Conservation (phyloP, 2,329 filamentous ascomycete genomes). For the Xylaria sp. region DNA sequence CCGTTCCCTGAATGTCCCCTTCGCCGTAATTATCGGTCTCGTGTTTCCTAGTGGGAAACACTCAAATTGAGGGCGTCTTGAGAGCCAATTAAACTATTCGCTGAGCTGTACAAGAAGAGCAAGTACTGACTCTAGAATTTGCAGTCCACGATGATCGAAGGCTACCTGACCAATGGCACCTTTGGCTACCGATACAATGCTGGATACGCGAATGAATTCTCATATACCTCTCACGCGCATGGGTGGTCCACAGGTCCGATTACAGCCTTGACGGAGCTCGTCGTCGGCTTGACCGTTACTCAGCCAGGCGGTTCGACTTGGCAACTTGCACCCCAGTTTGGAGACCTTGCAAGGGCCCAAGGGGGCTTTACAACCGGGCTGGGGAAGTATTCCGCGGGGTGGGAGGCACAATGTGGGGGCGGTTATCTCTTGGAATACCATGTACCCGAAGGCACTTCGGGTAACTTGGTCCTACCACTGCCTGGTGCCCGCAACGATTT, state of each 20-base stretch:
- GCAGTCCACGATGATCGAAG: slow-evolving; percentile 60
- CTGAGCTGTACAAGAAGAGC: background rate
- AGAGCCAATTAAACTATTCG: background rate
- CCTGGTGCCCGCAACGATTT: background rate
- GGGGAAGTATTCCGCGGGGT: slow-evolving; percentile 42
- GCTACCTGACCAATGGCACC: slow-evolving; percentile 57
- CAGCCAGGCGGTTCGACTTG: slow-evolving; percentile 41
- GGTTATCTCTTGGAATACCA: slow-evolving; percentile 29
- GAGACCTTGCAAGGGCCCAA: slow-evolving; percentile 42
- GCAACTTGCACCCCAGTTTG: slow-evolving; percentile 44
- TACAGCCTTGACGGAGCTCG: slow-evolving; percentile 46
- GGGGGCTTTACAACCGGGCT: slow-evolving; percentile 45
- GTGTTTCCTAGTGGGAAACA: background rate
- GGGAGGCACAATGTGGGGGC: slow-evolving; percentile 22
- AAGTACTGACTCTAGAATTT: background rate
- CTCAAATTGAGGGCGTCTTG: background rate
- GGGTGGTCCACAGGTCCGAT: slow-evolving; percentile 54
- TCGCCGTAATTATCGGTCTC: background rate
- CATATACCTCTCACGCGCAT: slow-evolving; percentile 52
- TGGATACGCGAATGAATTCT: slow-evolving; percentile 54
- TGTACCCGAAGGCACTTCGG: slow-evolving; percentile 31
- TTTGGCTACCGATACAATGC: slow-evolving; percentile 58
- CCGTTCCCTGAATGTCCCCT: background rate
- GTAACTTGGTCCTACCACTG: slow-evolving; percentile 30
- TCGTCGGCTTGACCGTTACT: slow-evolving; percentile 47